Percentiles rank a stretch among this genome's conserved stretches.
Evolutionary conservation across 2,329 filamentous ascomycete genomes (phyloP).

Genomic region (Fusarium anthophilum): DNA sequence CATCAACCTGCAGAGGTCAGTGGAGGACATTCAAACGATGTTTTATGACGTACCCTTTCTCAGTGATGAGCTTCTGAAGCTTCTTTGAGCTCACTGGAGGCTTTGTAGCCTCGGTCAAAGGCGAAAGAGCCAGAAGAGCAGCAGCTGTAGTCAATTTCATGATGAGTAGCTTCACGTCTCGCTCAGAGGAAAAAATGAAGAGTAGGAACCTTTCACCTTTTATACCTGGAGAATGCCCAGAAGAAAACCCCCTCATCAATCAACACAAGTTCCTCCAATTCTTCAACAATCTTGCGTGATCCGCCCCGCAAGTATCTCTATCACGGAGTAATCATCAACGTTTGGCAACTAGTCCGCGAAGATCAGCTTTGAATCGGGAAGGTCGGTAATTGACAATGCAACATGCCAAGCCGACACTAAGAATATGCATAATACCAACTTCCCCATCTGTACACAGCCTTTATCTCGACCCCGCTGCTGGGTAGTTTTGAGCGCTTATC

Average conservation of each 20-base stretch:
- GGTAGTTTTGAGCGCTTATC: neutral
- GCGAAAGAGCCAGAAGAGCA: slow-evolving; percentile 41
- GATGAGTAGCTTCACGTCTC: neutral
- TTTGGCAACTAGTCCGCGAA: slow-evolving; percentile 30
- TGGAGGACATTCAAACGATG: fast-evolving
- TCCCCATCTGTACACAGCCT: slow-evolving; percentile 26
- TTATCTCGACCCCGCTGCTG: neutral
- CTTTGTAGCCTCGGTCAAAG: slow-evolving; percentile 33
- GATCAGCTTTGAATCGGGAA: slow-evolving; percentile 26
- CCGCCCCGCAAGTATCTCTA: slow-evolving; percentile 12
- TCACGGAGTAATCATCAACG: slow-evolving; percentile 17
- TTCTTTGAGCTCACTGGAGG: slow-evolving; percentile 34
- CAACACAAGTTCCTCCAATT: slow-evolving; percentile 5
- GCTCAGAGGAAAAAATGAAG: neutral
- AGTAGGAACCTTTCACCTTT: fast-evolving
- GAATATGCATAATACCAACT: slow-evolving; percentile 33
- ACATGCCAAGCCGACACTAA: slow-evolving; percentile 35
- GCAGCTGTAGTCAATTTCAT: slow-evolving; percentile 34
- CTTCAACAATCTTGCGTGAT: slow-evolving; percentile 22
- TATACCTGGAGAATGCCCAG: neutral
- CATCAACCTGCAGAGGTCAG: slow-evolving; percentile 31
- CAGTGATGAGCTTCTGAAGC: slow-evolving; percentile 38
- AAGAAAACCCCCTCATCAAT: neutral
- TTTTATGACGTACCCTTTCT: slow-evolving; percentile 24
- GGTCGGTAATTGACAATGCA: slow-evolving; percentile 21